Evolutionary conservation across 2,329 filamentous ascomycete genomes (phyloP), one percentile per base, ranked within the genome.

Genomic region (Xylaria sp.): DNA sequence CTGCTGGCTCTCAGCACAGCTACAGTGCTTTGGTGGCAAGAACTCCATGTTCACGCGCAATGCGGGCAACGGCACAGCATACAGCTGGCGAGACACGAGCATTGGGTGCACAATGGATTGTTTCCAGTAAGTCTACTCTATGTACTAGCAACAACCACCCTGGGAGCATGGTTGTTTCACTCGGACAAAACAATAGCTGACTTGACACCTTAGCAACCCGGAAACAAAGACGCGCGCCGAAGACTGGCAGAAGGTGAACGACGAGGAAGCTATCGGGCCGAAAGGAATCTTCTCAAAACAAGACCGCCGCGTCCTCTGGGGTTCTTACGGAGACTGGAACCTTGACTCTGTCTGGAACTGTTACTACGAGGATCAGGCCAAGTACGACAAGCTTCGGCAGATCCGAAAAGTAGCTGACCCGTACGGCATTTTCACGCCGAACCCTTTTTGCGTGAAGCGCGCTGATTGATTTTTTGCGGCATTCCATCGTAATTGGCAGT

Each of bases 1-100:
- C 39, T 83, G 80, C 73, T 83, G 78, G 75, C 75, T 85, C 1
- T 82, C 81, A 0, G 80, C 79, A 4, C 83, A 85, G 72, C 73
- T 85, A 55, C 83, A 85, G 68, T 78, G 74, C 59, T 82, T 81
- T 39, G 84, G 84, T 2, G 83, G 84, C 6, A 76, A 78, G 56
- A 73, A 82, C 60, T 84, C 83, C 7, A 76, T 75, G 65, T 83
- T 84, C 71, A 72, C 70, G 5, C 69, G 68, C 13, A 84, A 85
- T 67, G 77, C 75, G 5, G 73, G 76, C 50, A 85, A 85, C 58
- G 83, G 83, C 8, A 85, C 83, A 0, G 77, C 82, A 0, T 84
- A 81, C 70, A 84, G 81, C 72, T 85, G 82, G 81, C 78, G 84
- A 57, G 82, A 85, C 71, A 80, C 81, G 0, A 82, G 78, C 4